Conservation (phyloP, 1,284 basidiomycete species). For the Garcileccinum viscosum region DNA sequence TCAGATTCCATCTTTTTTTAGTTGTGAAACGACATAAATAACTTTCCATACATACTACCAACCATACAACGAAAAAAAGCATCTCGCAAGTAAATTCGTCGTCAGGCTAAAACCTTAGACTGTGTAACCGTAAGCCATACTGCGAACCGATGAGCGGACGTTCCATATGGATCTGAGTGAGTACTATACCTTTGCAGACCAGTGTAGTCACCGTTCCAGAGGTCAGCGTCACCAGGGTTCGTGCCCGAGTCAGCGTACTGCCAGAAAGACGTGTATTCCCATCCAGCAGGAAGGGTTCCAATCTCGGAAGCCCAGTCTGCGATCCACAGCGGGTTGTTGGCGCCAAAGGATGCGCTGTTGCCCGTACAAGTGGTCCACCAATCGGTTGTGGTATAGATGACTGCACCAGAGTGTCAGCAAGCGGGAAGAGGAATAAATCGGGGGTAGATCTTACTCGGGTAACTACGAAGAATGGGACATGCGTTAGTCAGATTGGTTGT, state of each 20-base stretch:
- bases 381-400: conserved; percentile 68
- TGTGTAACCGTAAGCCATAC: conserved; percentile 26
- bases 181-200: conserved; percentile 32
- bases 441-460: conserved; percentile 37
- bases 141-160: not conserved
- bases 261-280: conserved; percentile 66
- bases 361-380: conserved; percentile 76
- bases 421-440: not conserved
- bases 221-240: conserved; percentile 63
- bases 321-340: conserved; percentile 63
- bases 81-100: not conserved
- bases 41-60: not conserved
- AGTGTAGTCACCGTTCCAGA: conserved; percentile 53
- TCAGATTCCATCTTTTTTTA: not conserved
- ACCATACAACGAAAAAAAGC: not conserved
- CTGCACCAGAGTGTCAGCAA: conserved; percentile 28
- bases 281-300: conserved; percentile 63
- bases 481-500: conserved; percentile 9
- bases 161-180: not conserved
- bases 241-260: conserved; percentile 60
- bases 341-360: conserved; percentile 55
- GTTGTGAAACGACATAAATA: not conserved
- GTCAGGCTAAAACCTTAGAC: not conserved
- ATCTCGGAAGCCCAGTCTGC: conserved; percentile 57
- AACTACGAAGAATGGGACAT: conserved; percentile 31